Conservation (phyloP, 345 rosid species). For the Sonneratia caseolaris region DNA sequence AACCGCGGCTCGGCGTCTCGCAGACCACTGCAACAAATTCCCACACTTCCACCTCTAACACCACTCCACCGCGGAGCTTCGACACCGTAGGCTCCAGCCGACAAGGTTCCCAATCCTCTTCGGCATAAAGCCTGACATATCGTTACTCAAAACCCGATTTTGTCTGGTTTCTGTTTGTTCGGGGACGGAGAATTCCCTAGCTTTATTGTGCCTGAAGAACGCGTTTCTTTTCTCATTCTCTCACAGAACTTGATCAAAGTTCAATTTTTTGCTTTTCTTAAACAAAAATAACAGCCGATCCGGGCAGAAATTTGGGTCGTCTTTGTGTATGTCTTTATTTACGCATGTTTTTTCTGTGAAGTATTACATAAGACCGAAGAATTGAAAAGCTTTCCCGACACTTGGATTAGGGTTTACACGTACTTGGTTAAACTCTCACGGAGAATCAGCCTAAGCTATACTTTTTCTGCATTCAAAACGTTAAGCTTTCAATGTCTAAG, state of each 20-base stretch:
- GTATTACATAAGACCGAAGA: neutral
- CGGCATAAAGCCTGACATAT: neutral
- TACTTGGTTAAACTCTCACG: neutral
- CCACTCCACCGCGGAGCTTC: constrained; percentile 83
- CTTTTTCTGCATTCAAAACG: neutral
- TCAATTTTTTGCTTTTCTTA: neutral
- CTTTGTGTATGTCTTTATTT: neutral
- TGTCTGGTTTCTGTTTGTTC: no score
- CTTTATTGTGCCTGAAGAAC: neutral
- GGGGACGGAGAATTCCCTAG: no score
- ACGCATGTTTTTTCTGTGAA: neutral
- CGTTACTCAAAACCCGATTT: no score
- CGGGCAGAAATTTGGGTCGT: neutral
- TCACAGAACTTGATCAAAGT: neutral
- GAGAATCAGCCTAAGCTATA: no score
- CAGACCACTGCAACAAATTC: constrained; percentile 60
- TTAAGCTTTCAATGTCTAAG: neutral
- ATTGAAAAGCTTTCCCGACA: neutral
- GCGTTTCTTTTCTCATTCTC: neutral
- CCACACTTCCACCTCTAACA: constrained; percentile 80
- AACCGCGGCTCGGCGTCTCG: constrained; percentile 58
- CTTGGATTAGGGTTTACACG: neutral
- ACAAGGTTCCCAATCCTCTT: constrained; percentile 41
- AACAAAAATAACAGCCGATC: neutral
- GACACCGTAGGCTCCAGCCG: constrained; percentile 83